Evolutionary conservation across 495 filamentous ascomycete genomes (phyloP).

Genomic region (Aspergillus diversus): DNA sequence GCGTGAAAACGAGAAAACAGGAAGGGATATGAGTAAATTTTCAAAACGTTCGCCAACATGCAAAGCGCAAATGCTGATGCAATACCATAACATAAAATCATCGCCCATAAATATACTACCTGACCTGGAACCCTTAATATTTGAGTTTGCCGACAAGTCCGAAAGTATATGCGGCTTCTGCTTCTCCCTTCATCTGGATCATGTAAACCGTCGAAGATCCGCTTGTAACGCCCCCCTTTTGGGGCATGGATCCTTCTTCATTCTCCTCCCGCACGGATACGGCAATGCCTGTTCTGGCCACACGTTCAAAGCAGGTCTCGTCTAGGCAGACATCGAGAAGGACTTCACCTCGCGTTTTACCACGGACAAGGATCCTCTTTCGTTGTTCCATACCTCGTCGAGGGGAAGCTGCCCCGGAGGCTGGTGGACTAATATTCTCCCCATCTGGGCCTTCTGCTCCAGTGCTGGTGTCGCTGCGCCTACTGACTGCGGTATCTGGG

Average conservation of each 20-base stretch:
- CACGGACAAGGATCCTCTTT: conserved; percentile 80
- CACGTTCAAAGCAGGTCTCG: conserved; percentile 79
- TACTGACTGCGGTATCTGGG: conserved; percentile 37
- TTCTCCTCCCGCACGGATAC: conserved; percentile 85
- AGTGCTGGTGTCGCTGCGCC: conserved; percentile 29
- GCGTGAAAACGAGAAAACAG: neutral
- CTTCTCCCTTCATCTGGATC: conserved; percentile 74
- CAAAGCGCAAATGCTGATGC: conserved; percentile 9
- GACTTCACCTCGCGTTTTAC: conserved; percentile 66
- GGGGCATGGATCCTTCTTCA: conserved; percentile 66
- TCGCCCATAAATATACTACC: neutral
- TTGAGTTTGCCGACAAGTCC: conserved; percentile 62
- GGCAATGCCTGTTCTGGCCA: conserved; percentile 83
- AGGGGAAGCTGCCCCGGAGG: conserved; percentile 43
- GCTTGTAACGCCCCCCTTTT: conserved; percentile 69
- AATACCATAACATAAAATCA: conserved; percentile 12
- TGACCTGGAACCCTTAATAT: conserved; percentile 42
- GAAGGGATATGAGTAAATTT: conserved; percentile 2
- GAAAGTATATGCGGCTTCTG: conserved; percentile 63
- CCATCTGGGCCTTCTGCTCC: conserved; percentile 24
- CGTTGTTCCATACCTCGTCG: conserved; percentile 51
- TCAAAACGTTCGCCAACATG: conserved; percentile 9
- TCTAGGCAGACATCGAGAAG: conserved; percentile 83
- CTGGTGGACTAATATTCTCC: conserved; percentile 27
- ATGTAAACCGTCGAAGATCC: conserved; percentile 79